phyloP scores from a whole-genome alignment of 371 early-diverging fungal species.

The Syncephalis plumigaleata region DNA sequence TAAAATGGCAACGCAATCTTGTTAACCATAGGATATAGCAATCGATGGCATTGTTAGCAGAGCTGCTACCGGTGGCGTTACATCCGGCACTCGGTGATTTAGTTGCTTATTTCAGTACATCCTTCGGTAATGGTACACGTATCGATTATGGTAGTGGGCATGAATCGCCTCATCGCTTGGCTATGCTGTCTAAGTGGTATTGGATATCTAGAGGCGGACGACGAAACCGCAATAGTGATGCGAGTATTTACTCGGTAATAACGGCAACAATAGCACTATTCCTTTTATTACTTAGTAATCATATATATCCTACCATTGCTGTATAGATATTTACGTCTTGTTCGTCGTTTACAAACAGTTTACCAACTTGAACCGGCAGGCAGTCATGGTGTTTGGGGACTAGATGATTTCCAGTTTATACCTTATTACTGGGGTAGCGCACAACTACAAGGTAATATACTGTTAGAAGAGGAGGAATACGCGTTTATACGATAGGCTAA shows the following conservation, averaged over 20 bases:
- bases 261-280: too few species aligned
- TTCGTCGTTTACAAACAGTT: slow-evolving; percentile 64
- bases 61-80: slow-evolving; percentile 15
- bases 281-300: not conserved
- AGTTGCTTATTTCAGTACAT: slow-evolving; percentile 50
- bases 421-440: slow-evolving; percentile 92
- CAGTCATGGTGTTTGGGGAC: slow-evolving; percentile 96
- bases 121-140: slow-evolving; percentile 87
- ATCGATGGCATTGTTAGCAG: slow-evolving; percentile 12
- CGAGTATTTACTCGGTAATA: slow-evolving; percentile 41
- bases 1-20: slow-evolving; percentile 1
- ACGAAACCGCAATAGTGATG: slow-evolving; percentile 52
- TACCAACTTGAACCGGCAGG: slow-evolving; percentile 98
- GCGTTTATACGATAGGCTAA: not conserved
- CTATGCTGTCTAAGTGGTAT: slow-evolving; percentile 57
- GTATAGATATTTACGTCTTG: slow-evolving; percentile 59
- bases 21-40: slow-evolving; percentile 2
- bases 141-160: slow-evolving; percentile 99
- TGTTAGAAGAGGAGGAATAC: too few species aligned
- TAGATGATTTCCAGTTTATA: slow-evolving; percentile 96
- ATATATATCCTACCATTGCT: not conserved
- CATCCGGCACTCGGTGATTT: slow-evolving; percentile 47
- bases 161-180: slow-evolving; percentile 92
- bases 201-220: slow-evolving; percentile 30
- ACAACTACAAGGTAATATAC: slow-evolving; percentile 43